A percentile compares a stretch with the other conserved stretches of the same genome.
Evolutionary conservation across 1,284 basidiomycete genomes (phyloP).

Genomic region (Sporisorium reilianum): DNA sequence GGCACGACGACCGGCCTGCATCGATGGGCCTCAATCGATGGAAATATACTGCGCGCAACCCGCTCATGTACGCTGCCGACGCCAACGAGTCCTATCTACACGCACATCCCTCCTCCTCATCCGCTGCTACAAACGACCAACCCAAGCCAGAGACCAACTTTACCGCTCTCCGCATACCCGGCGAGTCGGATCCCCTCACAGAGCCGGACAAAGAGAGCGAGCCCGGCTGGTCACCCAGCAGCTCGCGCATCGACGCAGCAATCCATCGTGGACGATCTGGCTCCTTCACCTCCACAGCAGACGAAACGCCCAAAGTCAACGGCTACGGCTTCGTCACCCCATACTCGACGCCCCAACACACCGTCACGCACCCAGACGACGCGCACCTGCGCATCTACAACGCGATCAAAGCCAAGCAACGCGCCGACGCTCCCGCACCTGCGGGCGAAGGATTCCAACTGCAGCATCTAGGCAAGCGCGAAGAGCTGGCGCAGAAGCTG

Average conservation of each 20-base stretch:
- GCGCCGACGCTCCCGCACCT: background rate
- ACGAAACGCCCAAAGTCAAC: constrained; percentile 43
- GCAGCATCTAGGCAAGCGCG: constrained; percentile 13
- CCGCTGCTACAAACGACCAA: constrained; percentile 1
- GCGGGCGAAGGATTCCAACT: constrained; percentile 17
- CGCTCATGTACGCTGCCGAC: constrained; percentile 59
- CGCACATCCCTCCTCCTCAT: background rate
- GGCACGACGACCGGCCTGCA: constrained; percentile 25
- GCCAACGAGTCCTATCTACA: constrained; percentile 39
- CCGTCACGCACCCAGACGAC: constrained; percentile 10
- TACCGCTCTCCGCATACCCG: constrained; percentile 12
- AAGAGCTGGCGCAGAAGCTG: constrained; percentile 28
- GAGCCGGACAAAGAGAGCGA: constrained; percentile 21
- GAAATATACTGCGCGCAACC: constrained; percentile 55
- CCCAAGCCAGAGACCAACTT: constrained; percentile 19
- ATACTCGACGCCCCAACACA: constrained; percentile 30
- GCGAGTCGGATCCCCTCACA: background rate
- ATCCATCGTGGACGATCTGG: constrained; percentile 42
- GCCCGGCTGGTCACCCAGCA: constrained; percentile 46
- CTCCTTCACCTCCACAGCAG: constrained; percentile 3
- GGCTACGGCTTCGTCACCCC: constrained; percentile 63
- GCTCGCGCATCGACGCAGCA: constrained; percentile 60
- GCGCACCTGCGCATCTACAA: constrained; percentile 36
- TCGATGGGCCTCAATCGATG: constrained; percentile 20
- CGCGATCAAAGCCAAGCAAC: constrained; percentile 17